A percentile compares a stretch with the other conserved stretches of the same genome.
These are phyloP conservation scores for Delphinella strobiligena DNA, from an alignment of 2,329 filamentous ascomycete species.

Conservation along the genomic window DNA sequence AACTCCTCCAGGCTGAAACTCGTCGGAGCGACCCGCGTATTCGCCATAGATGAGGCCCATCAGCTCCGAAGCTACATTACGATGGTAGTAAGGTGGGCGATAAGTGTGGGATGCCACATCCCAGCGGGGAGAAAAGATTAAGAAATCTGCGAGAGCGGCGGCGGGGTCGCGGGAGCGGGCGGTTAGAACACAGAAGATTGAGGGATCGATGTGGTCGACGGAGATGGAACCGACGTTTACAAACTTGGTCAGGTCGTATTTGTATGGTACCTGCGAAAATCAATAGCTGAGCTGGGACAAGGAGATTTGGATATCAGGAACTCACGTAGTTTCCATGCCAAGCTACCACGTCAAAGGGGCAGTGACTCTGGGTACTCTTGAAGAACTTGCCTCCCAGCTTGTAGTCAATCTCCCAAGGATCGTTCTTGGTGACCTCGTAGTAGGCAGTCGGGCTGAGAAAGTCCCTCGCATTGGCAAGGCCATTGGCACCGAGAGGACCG, in stretches of 20 bases:
- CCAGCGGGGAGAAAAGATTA: slow-evolving; percentile 27
- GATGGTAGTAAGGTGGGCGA: slow-evolving; percentile 27
- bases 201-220: slow-evolving; percentile 28
- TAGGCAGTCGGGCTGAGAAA: slow-evolving; percentile 26
- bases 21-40: slow-evolving; percentile 27
- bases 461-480: slow-evolving; percentile 27
- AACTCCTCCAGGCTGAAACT: slow-evolving; percentile 28
- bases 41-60: slow-evolving; percentile 25
- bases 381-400: slow-evolving; percentile 24
- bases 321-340: slow-evolving; percentile 32
- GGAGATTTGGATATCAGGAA: slow-evolving; percentile 12
- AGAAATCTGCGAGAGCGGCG: slow-evolving; percentile 24
- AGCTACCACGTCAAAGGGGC: slow-evolving; percentile 31
- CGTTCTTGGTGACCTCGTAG: slow-evolving; percentile 24
- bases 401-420: slow-evolving; percentile 23
- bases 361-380: slow-evolving; percentile 25
- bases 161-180: slow-evolving; percentile 25
- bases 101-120: slow-evolving; percentile 28
- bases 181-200: slow-evolving; percentile 25
- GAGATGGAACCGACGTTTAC: slow-evolving; percentile 26
- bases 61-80: slow-evolving; percentile 26
- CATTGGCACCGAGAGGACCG: slow-evolving; percentile 26
- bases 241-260: slow-evolving; percentile 43
- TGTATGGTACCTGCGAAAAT: slow-evolving; percentile 13
- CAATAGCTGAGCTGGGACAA: background rate